Conservation (phyloP, 345 rosid species). For the Arabidopsis suecica region DNA sequence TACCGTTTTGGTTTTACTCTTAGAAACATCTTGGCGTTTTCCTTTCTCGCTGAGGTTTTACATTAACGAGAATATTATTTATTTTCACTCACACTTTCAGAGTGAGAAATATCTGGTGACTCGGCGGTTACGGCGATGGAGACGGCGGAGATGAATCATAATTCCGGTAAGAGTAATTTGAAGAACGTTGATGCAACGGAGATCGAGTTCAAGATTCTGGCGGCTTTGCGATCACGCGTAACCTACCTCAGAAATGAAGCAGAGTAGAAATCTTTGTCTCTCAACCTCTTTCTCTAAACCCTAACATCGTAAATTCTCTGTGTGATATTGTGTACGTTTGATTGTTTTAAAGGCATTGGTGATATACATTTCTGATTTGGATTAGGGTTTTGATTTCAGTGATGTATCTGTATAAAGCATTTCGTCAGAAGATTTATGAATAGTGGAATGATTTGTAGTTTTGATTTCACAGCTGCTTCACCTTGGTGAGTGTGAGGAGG, state of each 20-base stretch:
- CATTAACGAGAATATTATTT: too few relatives aligned
- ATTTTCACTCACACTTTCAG: too few relatives aligned
- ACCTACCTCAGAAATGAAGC: constrained; percentile 67
- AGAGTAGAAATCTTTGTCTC: constrained; percentile 52
- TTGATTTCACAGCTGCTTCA: constrained; percentile 61
- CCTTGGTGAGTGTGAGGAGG: constrained; percentile 84
- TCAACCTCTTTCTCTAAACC: constrained; percentile 4
- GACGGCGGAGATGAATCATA: constrained; percentile 15
- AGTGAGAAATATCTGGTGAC: constrained; percentile 49
- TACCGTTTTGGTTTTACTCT: neutral
- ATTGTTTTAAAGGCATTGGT: neutral
- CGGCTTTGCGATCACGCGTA: constrained; percentile 78
- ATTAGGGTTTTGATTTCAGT: constrained; percentile 5
- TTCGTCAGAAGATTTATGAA: neutral
- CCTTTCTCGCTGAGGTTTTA: too few relatives aligned
- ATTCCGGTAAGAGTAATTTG: neutral
- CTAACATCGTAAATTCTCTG: neutral
- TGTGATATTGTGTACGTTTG: neutral
- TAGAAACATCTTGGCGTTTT: neutral
- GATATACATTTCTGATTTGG: neutral
- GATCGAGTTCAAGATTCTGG: constrained; percentile 62
- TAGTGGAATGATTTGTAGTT: constrained; percentile 12
- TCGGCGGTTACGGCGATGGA: constrained; percentile 39
- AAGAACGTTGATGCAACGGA: constrained; percentile 33
- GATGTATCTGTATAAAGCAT: too few relatives aligned